Percentiles rank a stretch among this genome's conserved stretches.
These are phyloP conservation scores for Malus sylvestris DNA, from an alignment of 306 rosid species.

Conservation along the genomic window DNA sequence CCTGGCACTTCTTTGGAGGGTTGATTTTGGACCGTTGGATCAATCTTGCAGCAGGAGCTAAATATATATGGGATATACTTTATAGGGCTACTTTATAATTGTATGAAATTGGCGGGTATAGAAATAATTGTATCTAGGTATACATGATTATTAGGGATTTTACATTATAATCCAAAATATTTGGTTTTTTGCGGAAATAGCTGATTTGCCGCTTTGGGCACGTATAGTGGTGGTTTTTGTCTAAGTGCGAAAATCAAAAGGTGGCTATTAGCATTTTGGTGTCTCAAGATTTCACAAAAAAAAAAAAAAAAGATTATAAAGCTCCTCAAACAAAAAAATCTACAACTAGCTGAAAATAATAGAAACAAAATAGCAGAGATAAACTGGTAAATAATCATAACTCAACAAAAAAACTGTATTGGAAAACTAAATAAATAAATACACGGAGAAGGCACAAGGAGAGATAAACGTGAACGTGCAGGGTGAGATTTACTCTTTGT, in stretches of 20 bases:
- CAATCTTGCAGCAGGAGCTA: neutral
- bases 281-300: too few species aligned
- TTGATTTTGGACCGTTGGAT: neutral
- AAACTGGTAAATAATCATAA: too few species aligned
- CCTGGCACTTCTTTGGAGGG: conserved; percentile 7
- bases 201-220: neutral
- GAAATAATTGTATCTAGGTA: neutral
- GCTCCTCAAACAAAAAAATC: too few species aligned
- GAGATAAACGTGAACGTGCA: too few species aligned
- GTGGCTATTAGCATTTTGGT: neutral
- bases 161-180: neutral
- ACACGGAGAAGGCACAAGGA: too few species aligned
- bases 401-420: too few species aligned
- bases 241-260: neutral
- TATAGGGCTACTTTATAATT: neutral
- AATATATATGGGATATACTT: neutral
- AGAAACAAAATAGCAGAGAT: too few species aligned
- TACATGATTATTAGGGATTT: too few species aligned
- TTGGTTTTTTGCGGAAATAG: neutral
- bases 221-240: neutral
- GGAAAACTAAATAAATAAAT: too few species aligned
- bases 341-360: too few species aligned
- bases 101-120: neutral
- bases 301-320: too few species aligned
- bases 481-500: too few species aligned